Percentiles rank a stretch among this genome's conserved stretches.
Evolutionary conservation across 768 basidiomycete genomes (phyloP).

Genomic region (Tephrocybe sp.): DNA sequence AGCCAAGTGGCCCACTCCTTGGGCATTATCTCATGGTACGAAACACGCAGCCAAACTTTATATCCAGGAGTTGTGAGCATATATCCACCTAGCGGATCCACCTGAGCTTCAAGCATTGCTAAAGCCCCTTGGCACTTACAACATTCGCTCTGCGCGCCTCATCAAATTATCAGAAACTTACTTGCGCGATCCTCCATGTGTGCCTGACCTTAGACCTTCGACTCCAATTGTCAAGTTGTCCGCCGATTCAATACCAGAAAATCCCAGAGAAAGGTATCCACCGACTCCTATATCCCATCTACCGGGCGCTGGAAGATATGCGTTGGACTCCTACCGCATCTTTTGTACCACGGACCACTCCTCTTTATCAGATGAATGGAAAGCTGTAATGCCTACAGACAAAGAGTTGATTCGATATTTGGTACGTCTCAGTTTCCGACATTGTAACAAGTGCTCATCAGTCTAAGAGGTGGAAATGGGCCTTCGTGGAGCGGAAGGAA

Average conservation of each 20-base stretch:
- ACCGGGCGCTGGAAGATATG: slow-evolving; percentile 67
- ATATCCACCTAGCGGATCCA: slow-evolving; percentile 33
- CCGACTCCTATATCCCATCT: slow-evolving; percentile 52
- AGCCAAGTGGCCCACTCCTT: slow-evolving; percentile 55
- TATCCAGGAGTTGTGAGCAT: neutral
- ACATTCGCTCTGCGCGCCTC: slow-evolving; percentile 53
- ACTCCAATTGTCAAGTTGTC: slow-evolving; percentile 16
- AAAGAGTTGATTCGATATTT: slow-evolving; percentile 69
- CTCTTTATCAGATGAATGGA: slow-evolving; percentile 51
- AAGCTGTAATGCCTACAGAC: slow-evolving; percentile 57
- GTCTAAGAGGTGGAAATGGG: slow-evolving; percentile 72
- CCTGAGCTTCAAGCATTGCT: slow-evolving; percentile 44
- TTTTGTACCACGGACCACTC: slow-evolving; percentile 45
- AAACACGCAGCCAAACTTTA: neutral
- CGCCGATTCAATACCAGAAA: slow-evolving; percentile 2
- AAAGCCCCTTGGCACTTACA: slow-evolving; percentile 56
- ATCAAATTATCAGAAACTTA: slow-evolving; percentile 53
- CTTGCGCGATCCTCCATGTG: slow-evolving; percentile 38
- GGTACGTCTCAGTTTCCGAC: slow-evolving; percentile 34
- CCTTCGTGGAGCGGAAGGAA: slow-evolving; percentile 44
- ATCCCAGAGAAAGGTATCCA: slow-evolving; percentile 33
- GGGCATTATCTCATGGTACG: slow-evolving; percentile 51
- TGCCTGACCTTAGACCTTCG: slow-evolving; percentile 30
- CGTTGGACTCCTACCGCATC: slow-evolving; percentile 74
- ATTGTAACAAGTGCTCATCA: neutral